A percentile compares a stretch with the other conserved stretches of the same genome.
phyloP scores from a whole-genome alignment of 2,329 filamentous ascomycete genomes.

The Aspergillus pseudoviridinutans region DNA sequence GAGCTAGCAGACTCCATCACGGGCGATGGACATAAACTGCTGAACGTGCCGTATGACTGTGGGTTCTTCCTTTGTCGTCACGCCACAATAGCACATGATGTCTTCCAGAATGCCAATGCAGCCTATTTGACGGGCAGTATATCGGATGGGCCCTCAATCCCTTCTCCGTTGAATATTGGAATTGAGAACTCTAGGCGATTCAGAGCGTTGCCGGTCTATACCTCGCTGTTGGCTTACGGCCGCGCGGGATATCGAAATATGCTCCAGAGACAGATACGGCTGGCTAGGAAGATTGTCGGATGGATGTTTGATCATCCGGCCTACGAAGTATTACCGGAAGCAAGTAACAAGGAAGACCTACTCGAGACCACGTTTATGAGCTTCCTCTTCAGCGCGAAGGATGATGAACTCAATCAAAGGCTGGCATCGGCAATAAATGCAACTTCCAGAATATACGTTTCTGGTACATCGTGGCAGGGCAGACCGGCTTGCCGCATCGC shows the following conservation, averaged over 20 bases:
- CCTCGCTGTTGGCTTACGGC: constrained; percentile 72
- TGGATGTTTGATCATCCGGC: constrained; percentile 58
- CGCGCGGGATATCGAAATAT: constrained; percentile 64
- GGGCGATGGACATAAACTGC: constrained; percentile 82
- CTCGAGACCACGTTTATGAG: constrained; percentile 61
- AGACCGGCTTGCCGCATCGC: constrained; percentile 74
- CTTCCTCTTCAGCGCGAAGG: constrained; percentile 72
- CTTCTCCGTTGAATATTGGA: constrained; percentile 81
- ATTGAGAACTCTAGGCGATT: constrained; percentile 90
- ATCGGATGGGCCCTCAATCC: constrained; percentile 47
- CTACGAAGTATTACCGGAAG: constrained; percentile 63
- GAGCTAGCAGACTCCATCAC: constrained; percentile 85
- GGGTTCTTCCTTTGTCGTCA: constrained; percentile 81
- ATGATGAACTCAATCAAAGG: constrained; percentile 58
- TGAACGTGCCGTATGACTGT: constrained; percentile 92
- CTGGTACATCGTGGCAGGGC: constrained; percentile 74
- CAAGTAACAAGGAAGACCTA: constrained; percentile 33
- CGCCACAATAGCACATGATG: constrained; percentile 52
- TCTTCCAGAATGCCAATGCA: constrained; percentile 81
- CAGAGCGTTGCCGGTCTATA: constrained; percentile 84
- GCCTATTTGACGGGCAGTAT: constrained; percentile 61
- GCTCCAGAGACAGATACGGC: constrained; percentile 65
- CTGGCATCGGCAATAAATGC: constrained; percentile 72
- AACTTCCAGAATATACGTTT: constrained; percentile 73
- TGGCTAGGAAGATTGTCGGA: constrained; percentile 64